Evolutionary conservation across 768 basidiomycete species (phyloP), one percentile per base, ranked within the genome.

Genomic region (Lentinula edodes): DNA sequence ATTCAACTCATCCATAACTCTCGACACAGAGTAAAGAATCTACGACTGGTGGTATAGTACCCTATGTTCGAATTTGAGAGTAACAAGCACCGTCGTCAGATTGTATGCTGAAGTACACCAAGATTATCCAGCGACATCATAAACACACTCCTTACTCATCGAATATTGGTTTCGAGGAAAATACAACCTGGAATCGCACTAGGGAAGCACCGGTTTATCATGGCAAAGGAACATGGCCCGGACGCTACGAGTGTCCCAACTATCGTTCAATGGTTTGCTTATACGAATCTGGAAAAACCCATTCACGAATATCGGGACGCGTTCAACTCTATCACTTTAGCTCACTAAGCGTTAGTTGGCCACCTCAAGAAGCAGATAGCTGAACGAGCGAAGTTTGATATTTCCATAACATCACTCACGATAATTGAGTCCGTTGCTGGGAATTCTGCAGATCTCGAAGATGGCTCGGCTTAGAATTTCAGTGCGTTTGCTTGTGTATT

Each of bases 391-490:
- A 73, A 68, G 76, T 79, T 58, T 76, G 72, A 61, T 81, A 80
- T 64, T 67, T 74, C 58, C 79, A 82, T 60, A 82, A 82, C 58
- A 74, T 82, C 38, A 80, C 76, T 2, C 81, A 83, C 60, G 81
- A 83, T 55, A 80, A 81, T 10, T 82, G 16, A 73, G 81, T 1
- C 69, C 79, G 16, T 73, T 81, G 1, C 76, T 83, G 34, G 82
- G 82, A 2, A 77, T 81, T 60, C 69, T 82, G 34, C 81, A 83
- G 64, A 72, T 82, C 10, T 72, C 75, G 5, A 65, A 76, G 52
- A 83, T 83, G 81, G 79, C 78, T 13, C 82, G 82, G 82, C 82
- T 81, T 10, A 81, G 82, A 35, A 83, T 82, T 78, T 79, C 50
- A 63, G 73, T 34, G 12, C 16, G 39, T 12, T 13, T 38, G 18